phyloP scores from a whole-genome alignment of 179 eudicot species.

The Drosera spatulata region DNA sequence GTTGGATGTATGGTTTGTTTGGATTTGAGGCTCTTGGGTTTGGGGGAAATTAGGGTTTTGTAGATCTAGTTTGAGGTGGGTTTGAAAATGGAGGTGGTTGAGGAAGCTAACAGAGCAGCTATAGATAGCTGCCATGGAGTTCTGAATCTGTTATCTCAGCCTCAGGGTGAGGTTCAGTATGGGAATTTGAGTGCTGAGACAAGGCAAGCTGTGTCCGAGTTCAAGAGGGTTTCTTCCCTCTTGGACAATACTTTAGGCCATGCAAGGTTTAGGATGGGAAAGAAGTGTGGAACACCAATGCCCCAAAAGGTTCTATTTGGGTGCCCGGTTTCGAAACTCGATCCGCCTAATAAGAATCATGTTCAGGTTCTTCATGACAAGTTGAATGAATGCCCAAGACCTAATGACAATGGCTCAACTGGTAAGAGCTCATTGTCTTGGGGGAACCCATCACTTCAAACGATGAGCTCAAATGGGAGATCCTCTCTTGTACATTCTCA shows the following conservation, averaged over 20 bases:
- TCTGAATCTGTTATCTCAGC: slow-evolving; percentile 29
- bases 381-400: slow-evolving; percentile 13
- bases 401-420: slow-evolving; percentile 25
- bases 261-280: slow-evolving; percentile 49
- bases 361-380: slow-evolving; percentile 25
- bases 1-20: neutral
- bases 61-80: slow-evolving; percentile 2
- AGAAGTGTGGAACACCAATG: slow-evolving; percentile 21
- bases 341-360: slow-evolving; percentile 17
- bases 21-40: neutral
- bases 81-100: slow-evolving; percentile 47
- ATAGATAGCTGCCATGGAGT: slow-evolving; percentile 58
- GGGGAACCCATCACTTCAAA: slow-evolving; percentile 27
- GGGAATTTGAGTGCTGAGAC: slow-evolving; percentile 35
- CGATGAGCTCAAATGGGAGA: slow-evolving; percentile 21
- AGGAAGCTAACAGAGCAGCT: slow-evolving; percentile 53
- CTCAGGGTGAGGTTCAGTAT: slow-evolving; percentile 28
- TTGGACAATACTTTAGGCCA: slow-evolving; percentile 41
- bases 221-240: slow-evolving; percentile 53
- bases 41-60: slow-evolving; percentile 9
- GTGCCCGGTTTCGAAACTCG: slow-evolving; percentile 11
- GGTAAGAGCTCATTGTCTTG: slow-evolving; percentile 35
- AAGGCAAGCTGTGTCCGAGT: slow-evolving; percentile 38
- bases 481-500: slow-evolving; percentile 25
- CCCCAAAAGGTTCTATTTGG: slow-evolving; percentile 35